phyloP scores from a whole-genome alignment of 2,329 filamentous ascomycete species.

The Diaporthe helianthi region DNA sequence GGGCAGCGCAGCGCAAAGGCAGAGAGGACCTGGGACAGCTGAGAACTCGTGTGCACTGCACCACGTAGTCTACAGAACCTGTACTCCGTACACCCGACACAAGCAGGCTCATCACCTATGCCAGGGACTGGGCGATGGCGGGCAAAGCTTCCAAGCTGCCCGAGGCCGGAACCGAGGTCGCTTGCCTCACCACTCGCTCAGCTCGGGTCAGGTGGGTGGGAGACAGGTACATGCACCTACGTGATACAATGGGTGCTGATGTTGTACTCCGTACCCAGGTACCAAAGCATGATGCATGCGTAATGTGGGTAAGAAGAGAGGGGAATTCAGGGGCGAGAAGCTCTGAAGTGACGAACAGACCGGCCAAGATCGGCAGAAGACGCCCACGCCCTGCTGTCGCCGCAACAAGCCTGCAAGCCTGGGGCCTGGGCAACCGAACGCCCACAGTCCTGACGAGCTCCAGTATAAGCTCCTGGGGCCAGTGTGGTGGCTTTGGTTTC shows the following conservation, averaged over 20 bases:
- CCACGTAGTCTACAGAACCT: neutral
- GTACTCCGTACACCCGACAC: neutral
- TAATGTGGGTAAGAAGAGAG: constrained; percentile 5
- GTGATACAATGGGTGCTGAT: neutral
- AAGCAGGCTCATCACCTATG: constrained; percentile 5
- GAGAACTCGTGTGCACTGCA: neutral
- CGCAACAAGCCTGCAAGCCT: neutral
- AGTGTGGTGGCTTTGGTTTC: constrained; percentile 4
- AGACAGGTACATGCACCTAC: neutral
- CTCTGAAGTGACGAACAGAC: constrained; percentile 6
- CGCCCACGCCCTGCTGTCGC: constrained; percentile 13
- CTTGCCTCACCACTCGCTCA: constrained; percentile 18
- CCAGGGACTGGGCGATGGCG: constrained; percentile 1
- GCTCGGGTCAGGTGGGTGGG: constrained; percentile 1
- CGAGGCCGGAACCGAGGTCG: constrained; percentile 5
- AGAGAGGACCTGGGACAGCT: neutral
- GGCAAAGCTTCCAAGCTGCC: constrained; percentile 18
- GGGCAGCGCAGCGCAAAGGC: neutral
- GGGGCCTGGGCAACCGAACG: neutral
- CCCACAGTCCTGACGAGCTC: constrained; percentile 7
- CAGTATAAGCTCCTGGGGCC: neutral
- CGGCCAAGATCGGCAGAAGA: constrained; percentile 22
- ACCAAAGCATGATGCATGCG: neutral
- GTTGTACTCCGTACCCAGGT: constrained; percentile 12
- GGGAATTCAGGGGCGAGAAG: neutral